A percentile compares a stretch with the other conserved stretches of the same genome.
Evolutionary conservation across 73 alveolate genomes (phyloP).

Genomic region (Tetrahymena malaccensis): DNA sequence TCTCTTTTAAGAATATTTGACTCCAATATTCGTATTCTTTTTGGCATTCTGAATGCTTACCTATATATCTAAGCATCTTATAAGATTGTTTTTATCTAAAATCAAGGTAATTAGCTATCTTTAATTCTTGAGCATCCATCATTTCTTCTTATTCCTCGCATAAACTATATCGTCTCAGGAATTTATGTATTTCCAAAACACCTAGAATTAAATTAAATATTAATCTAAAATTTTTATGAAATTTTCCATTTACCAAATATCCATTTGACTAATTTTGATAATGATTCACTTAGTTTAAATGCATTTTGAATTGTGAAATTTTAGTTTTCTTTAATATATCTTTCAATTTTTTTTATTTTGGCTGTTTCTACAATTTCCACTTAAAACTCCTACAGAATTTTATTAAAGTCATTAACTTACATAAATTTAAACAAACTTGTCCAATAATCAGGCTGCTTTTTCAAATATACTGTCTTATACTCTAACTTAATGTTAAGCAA

Average conservation of each 20-base stretch:
- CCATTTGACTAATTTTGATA: not conserved
- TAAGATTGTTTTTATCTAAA: not conserved
- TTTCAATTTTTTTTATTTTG: not conserved
- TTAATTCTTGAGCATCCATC: not conserved
- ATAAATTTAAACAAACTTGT: not conserved
- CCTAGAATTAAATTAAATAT: not conserved
- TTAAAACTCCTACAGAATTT: not conserved
- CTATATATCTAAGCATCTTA: not conserved
- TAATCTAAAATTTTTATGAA: not conserved
- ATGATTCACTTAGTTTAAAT: not conserved
- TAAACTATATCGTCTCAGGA: not conserved
- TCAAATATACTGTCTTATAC: not conserved
- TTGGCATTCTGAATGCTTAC: not conserved
- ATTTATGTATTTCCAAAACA: not conserved
- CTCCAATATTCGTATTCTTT: not conserved
- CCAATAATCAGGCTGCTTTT: not conserved
- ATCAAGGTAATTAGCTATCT: not conserved
- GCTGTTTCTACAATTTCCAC: not conserved
- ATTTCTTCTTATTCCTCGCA: not conserved
- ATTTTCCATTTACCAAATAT: not conserved
- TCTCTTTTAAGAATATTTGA: not conserved
- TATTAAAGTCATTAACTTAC: not conserved
- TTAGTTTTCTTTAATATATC: not conserved
- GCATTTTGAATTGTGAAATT: not conserved
- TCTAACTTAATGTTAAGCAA: not conserved